Base-by-base conservation (phyloP, 1,284 basidiomycete species). In the Rhodotorula glutinis region DNA sequence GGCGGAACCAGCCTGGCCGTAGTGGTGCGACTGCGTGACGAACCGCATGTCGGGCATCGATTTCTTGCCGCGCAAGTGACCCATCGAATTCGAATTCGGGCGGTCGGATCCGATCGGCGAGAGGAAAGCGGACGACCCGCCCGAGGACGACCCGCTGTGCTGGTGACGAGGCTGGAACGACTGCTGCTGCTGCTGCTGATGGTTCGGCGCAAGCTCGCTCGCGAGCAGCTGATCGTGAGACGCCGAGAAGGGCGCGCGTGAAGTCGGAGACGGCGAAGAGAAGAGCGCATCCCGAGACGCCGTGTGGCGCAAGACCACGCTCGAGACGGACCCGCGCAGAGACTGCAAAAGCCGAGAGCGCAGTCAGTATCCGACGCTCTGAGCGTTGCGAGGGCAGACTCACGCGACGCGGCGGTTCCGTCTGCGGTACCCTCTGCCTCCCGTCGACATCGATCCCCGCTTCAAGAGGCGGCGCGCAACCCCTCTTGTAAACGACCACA, bases 401-500 rank as follows among this genome's bases (percentile, higher is more conserved):
- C 53, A 56, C 30, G 21, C 60, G 25, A 55, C 56, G 56, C 19
- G 43, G 44, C 27, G 49, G 49, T 17, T 51, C 49, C 25, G 16
- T 51, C 10, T 27, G 49, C 49, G 25, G 52, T 19, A 23, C 23
- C 53, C 33, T 19, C 53, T 38, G 19, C 23, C 53, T 40, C 53
- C 23, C 30, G 14, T 44, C 21, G 17, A 5, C 21, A 21, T 38
- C 30, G 30, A 11, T 14, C 30, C 17, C 33, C 7, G 21, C 30
- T 4, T 14, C 51, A 3, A 29, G 27, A 23, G 59, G 59, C 25
- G 41, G 51, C 52, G 41, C 57, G 5, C 58, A 44, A 17, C 56
- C 47, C 23, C 59, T 38, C 87, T 88, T 76, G 90, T 92, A 69
- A 27, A 98, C 93, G 49, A 98, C 90, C 21, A 93, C 95, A 78